A percentile compares a stretch with the other conserved stretches of the same genome.
These are phyloP conservation scores for Forsythia suspensa DNA, from an alignment of 257 asterid species.

Conservation along the genomic window DNA sequence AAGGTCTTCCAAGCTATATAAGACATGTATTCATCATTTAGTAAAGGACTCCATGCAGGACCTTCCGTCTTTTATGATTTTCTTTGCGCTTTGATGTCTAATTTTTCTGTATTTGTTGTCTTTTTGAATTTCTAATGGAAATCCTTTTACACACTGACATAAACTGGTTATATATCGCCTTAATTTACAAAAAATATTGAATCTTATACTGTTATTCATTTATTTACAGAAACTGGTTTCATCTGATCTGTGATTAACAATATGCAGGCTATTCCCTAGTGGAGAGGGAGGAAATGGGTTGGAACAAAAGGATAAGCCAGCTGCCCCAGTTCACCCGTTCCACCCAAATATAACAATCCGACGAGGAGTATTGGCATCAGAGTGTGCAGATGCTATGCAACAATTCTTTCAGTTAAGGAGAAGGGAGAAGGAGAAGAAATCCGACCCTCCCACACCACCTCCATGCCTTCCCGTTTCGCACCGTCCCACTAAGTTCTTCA, in stretches of 20 bases:
- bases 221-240: not conserved
- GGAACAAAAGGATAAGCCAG: constrained; percentile 60
- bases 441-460: constrained; percentile 48
- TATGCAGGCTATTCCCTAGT: constrained; percentile 80
- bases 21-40: too few relatives aligned
- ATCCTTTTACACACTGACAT: too few relatives aligned
- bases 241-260: not conserved
- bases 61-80: not conserved
- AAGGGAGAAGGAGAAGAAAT: constrained; percentile 58
- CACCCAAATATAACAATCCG: constrained; percentile 79
- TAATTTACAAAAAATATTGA: too few relatives aligned
- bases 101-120: not conserved
- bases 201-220: not conserved
- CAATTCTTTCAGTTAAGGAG: constrained; percentile 83
- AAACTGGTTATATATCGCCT: not conserved
- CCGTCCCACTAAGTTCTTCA: constrained; percentile 59
- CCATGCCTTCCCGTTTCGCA: constrained; percentile 60
- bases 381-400: constrained; percentile 93
- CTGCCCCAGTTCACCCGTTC: constrained; percentile 93
- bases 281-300: constrained; percentile 53
- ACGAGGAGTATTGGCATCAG: constrained; percentile 70
- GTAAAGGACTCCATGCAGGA: not conserved
- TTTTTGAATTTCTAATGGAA: too few relatives aligned
- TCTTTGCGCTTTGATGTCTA: not conserved
- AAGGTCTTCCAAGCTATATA: not conserved